These are phyloP conservation scores for Diaporthe velutina DNA, from an alignment of 2,329 filamentous ascomycete genomes.

Conservation along the genomic window DNA sequence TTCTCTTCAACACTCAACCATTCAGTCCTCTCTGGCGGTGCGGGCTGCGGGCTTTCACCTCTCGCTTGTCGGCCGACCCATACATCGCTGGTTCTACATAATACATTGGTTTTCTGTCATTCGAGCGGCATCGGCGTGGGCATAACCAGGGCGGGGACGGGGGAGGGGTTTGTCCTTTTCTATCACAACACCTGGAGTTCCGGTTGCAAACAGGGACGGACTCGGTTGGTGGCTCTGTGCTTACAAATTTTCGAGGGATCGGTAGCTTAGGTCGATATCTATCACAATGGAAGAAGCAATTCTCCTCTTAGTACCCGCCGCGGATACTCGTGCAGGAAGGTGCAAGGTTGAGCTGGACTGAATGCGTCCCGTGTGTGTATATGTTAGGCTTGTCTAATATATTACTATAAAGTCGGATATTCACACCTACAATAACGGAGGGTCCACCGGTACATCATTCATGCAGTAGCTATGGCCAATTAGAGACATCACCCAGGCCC, in stretches of 20 bases:
- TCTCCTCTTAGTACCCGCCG: background rate
- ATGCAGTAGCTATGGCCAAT: too few relatives aligned
- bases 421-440: too few relatives aligned
- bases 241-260: background rate
- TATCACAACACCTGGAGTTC: constrained; percentile 10
- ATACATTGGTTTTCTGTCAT: background rate
- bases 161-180: background rate
- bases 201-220: background rate
- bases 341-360: background rate
- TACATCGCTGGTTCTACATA: background rate
- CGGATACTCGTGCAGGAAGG: background rate
- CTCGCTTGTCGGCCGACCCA: background rate
- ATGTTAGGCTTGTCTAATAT: background rate
- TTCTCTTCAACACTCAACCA: background rate
- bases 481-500: too few relatives aligned
- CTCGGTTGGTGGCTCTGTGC: background rate
- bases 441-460: too few relatives aligned
- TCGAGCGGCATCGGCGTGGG: constrained; percentile 26
- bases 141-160: background rate
- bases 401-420: too few relatives aligned
- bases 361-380: background rate
- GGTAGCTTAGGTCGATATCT: constrained; percentile 5
- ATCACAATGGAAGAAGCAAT: constrained; percentile 21
- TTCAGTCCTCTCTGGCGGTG: background rate
- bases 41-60: background rate